Evolutionary conservation across 2,329 filamentous ascomycete genomes (phyloP).

Genomic region (Diaporthe helianthi): DNA sequence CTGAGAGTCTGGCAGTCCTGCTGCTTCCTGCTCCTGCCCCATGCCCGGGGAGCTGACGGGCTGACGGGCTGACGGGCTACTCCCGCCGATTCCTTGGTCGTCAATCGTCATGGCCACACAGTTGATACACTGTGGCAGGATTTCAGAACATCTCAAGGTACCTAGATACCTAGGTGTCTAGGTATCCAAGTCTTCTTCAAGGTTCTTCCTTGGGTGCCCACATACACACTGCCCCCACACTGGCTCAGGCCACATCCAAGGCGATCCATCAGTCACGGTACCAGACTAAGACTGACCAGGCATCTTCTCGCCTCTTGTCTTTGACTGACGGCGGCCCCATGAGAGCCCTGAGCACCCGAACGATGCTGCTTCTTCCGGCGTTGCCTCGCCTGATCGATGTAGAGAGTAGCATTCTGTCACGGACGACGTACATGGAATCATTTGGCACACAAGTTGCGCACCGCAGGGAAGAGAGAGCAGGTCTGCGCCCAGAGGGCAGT

Average conservation of each 20-base stretch:
- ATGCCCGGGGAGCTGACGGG: conserved; percentile 16
- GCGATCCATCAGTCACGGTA: conserved; percentile 24
- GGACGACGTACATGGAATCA: background rate
- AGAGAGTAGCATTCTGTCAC: background rate
- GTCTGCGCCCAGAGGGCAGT: background rate
- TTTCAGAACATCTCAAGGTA: background rate
- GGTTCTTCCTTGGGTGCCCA: background rate
- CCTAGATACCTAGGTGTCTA: no score
- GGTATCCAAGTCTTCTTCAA: background rate
- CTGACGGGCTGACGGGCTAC: no score
- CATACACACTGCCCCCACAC: background rate
- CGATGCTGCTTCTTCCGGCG: background rate
- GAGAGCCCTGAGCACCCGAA: background rate
- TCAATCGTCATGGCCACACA: conserved; percentile 24
- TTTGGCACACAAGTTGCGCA: background rate
- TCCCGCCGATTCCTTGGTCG: conserved; percentile 24
- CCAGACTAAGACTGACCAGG: conserved; percentile 2
- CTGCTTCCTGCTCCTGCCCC: background rate
- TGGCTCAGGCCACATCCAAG: conserved; percentile 21
- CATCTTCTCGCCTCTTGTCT: conserved; percentile 1
- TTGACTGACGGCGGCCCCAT: background rate
- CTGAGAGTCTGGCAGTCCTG: no score
- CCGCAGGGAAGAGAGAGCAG: background rate
- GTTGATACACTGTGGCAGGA: conserved; percentile 1
- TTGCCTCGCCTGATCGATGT: background rate